Conservation (phyloP, 2,329 filamentous ascomycete species). For the Apiospora hydei region DNA sequence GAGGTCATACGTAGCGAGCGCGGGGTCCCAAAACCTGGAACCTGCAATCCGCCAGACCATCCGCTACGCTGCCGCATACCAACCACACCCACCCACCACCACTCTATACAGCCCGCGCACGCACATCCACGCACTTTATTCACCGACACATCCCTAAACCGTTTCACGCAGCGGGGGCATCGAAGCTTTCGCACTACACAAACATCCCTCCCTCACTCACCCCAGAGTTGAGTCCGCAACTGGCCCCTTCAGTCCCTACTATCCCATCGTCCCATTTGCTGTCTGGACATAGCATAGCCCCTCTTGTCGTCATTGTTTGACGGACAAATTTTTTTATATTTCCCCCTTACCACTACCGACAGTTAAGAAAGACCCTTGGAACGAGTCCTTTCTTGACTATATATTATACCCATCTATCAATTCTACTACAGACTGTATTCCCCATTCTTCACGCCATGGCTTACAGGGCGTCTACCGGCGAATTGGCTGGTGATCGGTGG, state of each 20-base stretch:
- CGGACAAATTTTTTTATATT: not conserved
- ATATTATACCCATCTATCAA: constrained; percentile 29
- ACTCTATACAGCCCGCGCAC: not conserved
- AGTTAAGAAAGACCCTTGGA: not conserved
- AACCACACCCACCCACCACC: not conserved
- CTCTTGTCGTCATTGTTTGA: constrained; percentile 23
- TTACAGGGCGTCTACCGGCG: constrained; percentile 42
- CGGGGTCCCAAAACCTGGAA: constrained; percentile 27
- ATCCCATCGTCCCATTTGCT: constrained; percentile 1
- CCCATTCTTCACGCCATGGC: constrained; percentile 36
- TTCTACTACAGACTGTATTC: constrained; percentile 25
- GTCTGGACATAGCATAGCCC: constrained; percentile 20
- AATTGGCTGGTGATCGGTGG: constrained; percentile 55
- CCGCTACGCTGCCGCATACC: not conserved
- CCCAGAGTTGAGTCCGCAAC: not conserved
- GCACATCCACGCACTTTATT: constrained; percentile 16
- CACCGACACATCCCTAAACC: constrained; percentile 15
- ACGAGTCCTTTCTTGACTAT: constrained; percentile 7
- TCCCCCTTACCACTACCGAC: not conserved
- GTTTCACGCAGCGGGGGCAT: constrained; percentile 8
- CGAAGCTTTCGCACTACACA: constrained; percentile 6
- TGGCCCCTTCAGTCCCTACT: constrained; percentile 3
- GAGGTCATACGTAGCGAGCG: constrained; percentile 30
- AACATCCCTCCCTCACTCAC: constrained; percentile 3
- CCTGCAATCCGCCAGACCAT: not conserved